phyloP scores from a whole-genome alignment of 2,329 filamentous ascomycete genomes.

The Phialemoniopsis sp. region DNA sequence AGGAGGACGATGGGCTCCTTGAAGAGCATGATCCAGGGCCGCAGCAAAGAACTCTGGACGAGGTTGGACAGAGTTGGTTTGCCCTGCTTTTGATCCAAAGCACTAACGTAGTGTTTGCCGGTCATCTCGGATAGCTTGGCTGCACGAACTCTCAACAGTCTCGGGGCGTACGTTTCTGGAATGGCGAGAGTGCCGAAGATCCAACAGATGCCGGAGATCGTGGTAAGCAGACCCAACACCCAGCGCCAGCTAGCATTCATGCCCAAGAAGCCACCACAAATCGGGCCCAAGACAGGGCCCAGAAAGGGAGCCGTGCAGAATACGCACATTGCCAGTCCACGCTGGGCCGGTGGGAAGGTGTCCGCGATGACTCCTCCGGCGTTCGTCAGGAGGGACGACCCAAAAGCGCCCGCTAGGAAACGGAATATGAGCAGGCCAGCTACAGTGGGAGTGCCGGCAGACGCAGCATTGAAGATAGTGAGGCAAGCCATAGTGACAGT shows the following conservation, averaged over 20 bases:
- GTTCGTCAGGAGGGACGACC: neutral
- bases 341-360: neutral
- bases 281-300: slow-evolving; percentile 30
- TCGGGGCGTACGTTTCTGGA: too few relatives aligned
- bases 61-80: too few relatives aligned
- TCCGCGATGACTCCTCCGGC: slow-evolving; percentile 2
- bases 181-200: too few relatives aligned
- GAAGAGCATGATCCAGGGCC: slow-evolving; percentile 64
- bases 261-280: slow-evolving; percentile 57
- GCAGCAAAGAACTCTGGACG: slow-evolving; percentile 8
- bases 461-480: too few relatives aligned
- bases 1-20: slow-evolving; percentile 63
- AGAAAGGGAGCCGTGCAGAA: slow-evolving; percentile 32
- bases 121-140: too few relatives aligned
- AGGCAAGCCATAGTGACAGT: neutral
- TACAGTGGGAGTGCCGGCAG: neutral
- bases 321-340: neutral
- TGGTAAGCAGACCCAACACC: slow-evolving; percentile 13
- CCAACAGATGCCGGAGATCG: too few relatives aligned
- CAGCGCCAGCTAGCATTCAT: slow-evolving; percentile 55
- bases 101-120: too few relatives aligned
- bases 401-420: slow-evolving; percentile 1
- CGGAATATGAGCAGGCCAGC: slow-evolving; percentile 1
- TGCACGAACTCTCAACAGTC: too few relatives aligned
- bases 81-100: too few relatives aligned